Evolutionary conservation across 495 filamentous ascomycete species (phyloP), one percentile per base, ranked within the genome.

Genomic region (Aspergillus homomorphus): DNA sequence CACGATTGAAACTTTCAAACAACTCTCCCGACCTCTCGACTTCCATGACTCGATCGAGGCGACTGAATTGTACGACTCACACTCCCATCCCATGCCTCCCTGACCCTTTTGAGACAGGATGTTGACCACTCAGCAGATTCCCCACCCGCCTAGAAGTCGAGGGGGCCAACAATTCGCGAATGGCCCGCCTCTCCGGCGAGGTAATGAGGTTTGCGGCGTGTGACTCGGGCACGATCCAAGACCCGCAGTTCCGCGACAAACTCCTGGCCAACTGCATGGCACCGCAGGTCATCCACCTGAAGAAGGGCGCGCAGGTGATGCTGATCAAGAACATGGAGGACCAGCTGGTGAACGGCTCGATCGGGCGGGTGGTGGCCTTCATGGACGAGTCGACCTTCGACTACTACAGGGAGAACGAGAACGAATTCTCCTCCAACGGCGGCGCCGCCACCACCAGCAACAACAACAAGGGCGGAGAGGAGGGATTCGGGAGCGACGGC

Each of bases 281-380:
- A 0, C 91, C 94, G 4, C 80, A 80, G 26, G 60, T 66, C 0
- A 82, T 98, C 18, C 81, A 87, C 46, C 77, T 98, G 45, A 98
- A 96, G 72, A 89, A 93, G 63, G 91, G 91, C 18, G 87, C 92
- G 0, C 95, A 98, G 67, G 95, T 98, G 24, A 98, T 98, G 94
- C 74, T 98, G n/a, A 96, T 98, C 80, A 98, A 98, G 68, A 98
- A 98, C 66, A 86, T 96, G 77, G 94, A 98, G 70, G 93, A 96
- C 2, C 83, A 80, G 0, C 83, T 98, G 2, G 94, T 98, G 56
- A 98, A 98, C 62, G 94, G 94, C 4, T 95, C 94, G 0, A 82
- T 98, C 41, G 94, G 94, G 1, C 89, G 85, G 50, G 87, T 98
- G 2, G 73, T 89, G 5, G 87, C 79, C 3, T 98, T 98, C 72